These are phyloP conservation scores for Bisporella sp. DNA, from an alignment of 2,329 filamentous ascomycete species.

Conservation along the genomic window DNA sequence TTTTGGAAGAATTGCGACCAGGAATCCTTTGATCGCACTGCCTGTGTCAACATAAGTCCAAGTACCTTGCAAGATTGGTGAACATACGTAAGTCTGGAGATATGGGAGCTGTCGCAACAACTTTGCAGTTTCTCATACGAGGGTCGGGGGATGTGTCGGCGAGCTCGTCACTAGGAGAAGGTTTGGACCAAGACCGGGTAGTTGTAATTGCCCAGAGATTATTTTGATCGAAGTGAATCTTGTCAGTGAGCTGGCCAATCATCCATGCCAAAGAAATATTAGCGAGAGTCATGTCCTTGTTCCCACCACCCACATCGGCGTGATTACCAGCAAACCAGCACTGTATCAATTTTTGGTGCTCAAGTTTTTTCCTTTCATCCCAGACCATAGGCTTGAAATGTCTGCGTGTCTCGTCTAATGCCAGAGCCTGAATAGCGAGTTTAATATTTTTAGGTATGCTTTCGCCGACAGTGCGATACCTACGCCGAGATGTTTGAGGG, in stretches of 20 bases:
- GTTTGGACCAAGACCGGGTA: slow-evolving; percentile 6
- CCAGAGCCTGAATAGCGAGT: slow-evolving; percentile 39
- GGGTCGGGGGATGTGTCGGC: too few relatives aligned
- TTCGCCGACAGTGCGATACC: not conserved
- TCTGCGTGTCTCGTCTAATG: slow-evolving; percentile 36
- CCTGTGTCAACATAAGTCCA: too few relatives aligned
- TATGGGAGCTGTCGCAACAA: not conserved
- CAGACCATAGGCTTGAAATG: slow-evolving; percentile 29
- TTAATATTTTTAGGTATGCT: slow-evolving; percentile 27
- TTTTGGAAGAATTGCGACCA: too few relatives aligned
- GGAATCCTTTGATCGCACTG: too few relatives aligned
- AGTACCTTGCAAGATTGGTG: too few relatives aligned
- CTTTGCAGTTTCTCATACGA: too few relatives aligned
- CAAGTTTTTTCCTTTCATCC: slow-evolving; percentile 9
- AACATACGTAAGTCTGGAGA: not conserved
- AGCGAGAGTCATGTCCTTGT: slow-evolving; percentile 34
- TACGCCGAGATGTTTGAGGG: not conserved
- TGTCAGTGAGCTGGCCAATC: slow-evolving; percentile 23
- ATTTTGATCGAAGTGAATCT: slow-evolving; percentile 2
- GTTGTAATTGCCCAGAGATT: slow-evolving; percentile 7
- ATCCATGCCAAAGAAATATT: slow-evolving; percentile 40
- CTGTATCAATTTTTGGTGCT: slow-evolving; percentile 27
- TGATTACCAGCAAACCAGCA: slow-evolving; percentile 37
- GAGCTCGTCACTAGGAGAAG: slow-evolving; percentile 1
- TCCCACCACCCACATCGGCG: slow-evolving; percentile 38